Evolutionary conservation across 495 filamentous ascomycete species (phyloP), one percentile per base, ranked within the genome.

Genomic region (Trichoderma virens): DNA sequence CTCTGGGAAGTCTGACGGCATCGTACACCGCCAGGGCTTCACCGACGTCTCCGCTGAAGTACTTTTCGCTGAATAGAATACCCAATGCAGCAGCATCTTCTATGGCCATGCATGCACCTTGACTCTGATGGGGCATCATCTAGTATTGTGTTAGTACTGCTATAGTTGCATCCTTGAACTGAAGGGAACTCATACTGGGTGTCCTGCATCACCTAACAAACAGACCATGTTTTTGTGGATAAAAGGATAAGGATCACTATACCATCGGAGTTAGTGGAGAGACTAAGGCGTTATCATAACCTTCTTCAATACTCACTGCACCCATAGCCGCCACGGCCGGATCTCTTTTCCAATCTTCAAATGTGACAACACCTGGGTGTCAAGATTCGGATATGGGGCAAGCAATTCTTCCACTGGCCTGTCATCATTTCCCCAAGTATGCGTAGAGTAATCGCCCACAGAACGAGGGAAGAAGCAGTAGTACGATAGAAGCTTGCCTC

Each of bases 391-490:
- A 51, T 79, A 82, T 6, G 76, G 79, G 6, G 74, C 74, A 18
- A 82, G 67, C 4, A 82, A 67, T 41, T 80, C 76, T 64, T 80
- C 66, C n/a, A 65, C 59, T 6, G 66, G 61, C 8, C 35, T 39
- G 13, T 70, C 69, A 31, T 75, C 74, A 16, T 70, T 62, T 3
- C 73, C 76, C 79, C 79, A 82, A 25, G 68, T 71, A 27, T 82
- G 76, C n/a, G 60, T 71, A 5, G 72, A 66, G 61, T 72, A 78
- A 63, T 82, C 79, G 3, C 78, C 74, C 64, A 70, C 65, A 30
- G 75, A 75, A 0, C 76, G 72, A 1, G 79, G 74, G 67, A 80
- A 82, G 73, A 82, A 82, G 68, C 79, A 82, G 65, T 82, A 82
- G 65, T 78, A 82, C 0, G 77, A 80, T 5, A 79, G 72, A 5